Evolutionary conservation across 345 rosid genomes (phyloP).

Genomic region (Ceriops decandra): DNA sequence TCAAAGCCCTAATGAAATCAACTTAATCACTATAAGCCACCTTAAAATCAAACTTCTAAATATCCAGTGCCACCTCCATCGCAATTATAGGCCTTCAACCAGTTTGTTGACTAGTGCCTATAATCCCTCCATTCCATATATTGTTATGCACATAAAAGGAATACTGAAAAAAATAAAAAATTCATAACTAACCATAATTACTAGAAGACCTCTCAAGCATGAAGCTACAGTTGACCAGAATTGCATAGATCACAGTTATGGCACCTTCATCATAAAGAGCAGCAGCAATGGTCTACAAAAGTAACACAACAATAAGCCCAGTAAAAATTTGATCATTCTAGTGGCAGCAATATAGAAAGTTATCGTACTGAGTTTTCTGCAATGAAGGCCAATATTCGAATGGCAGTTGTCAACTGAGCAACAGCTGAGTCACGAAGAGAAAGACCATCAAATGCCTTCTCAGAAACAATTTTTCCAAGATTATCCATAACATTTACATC

Average conservation of each 20-base stretch:
- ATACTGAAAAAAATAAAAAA: constrained; percentile 1
- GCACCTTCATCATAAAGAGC: constrained; percentile 89
- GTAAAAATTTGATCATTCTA: background rate
- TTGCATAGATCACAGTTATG: constrained; percentile 60
- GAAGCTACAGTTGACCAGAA: constrained; percentile 83
- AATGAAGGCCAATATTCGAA: constrained; percentile 79
- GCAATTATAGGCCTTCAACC: background rate
- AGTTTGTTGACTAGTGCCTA: background rate
- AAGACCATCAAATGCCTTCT: constrained; percentile 84
- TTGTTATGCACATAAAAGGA: background rate
- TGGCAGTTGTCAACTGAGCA: constrained; percentile 85
- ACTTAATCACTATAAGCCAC: background rate
- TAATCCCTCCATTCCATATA: too few relatives aligned
- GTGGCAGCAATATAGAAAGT: constrained; percentile 9
- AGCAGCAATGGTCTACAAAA: constrained; percentile 73
- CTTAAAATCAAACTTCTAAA: background rate
- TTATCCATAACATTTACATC: constrained; percentile 83
- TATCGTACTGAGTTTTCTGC: constrained; percentile 77
- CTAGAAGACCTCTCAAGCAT: constrained; percentile 95
- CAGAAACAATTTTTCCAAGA: constrained; percentile 70
- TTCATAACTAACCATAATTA: constrained; percentile 60
- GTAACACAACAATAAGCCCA: constrained; percentile 16
- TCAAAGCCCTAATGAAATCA: too few relatives aligned
- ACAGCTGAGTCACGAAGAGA: constrained; percentile 79
- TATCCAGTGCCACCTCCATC: background rate